These are phyloP conservation scores for Kwoniella europaea DNA, from an alignment of 768 basidiomycete species.

Conservation along the genomic window DNA sequence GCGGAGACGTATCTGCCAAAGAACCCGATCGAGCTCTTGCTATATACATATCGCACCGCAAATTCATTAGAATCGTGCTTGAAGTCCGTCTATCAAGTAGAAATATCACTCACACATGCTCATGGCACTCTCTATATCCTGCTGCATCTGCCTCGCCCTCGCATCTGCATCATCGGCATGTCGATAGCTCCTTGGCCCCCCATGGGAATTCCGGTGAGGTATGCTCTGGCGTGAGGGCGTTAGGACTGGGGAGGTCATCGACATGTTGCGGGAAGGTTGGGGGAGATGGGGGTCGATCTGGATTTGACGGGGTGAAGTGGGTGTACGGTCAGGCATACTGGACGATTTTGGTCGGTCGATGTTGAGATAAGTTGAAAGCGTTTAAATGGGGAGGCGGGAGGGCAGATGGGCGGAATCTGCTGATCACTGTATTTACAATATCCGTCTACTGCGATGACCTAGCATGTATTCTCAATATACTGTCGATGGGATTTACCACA, in stretches of 20 bases:
- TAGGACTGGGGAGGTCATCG: slow-evolving; percentile 30
- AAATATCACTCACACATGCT: slow-evolving; percentile 60
- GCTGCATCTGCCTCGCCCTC: slow-evolving; percentile 83
- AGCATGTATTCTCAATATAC: too few relatives aligned
- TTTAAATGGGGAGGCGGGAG: background rate
- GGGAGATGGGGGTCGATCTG: slow-evolving; percentile 46
- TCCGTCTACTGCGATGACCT: too few relatives aligned
- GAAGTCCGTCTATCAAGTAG: background rate
- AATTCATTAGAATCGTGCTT: background rate
- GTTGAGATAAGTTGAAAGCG: background rate
- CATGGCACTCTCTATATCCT: slow-evolving; percentile 85
- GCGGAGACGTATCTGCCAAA: slow-evolving; percentile 29
- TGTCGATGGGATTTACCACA: too few relatives aligned
- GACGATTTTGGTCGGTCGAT: background rate
- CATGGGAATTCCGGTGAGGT: slow-evolving; percentile 21
- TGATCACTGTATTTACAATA: too few relatives aligned
- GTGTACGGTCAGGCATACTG: slow-evolving; percentile 30
- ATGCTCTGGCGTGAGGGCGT: slow-evolving; percentile 29
- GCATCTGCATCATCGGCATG: slow-evolving; percentile 66
- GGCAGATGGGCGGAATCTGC: background rate
- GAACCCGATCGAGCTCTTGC: slow-evolving; percentile 53
- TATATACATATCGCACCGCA: slow-evolving; percentile 14
- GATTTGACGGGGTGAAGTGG: slow-evolving; percentile 49
- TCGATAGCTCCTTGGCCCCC: slow-evolving; percentile 30
- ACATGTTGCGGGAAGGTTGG: slow-evolving; percentile 23